Percentiles rank a stretch among this genome's conserved stretches.
Conservation (phyloP, 306 rosid genomes). For the Benincasa hispida region DNA sequence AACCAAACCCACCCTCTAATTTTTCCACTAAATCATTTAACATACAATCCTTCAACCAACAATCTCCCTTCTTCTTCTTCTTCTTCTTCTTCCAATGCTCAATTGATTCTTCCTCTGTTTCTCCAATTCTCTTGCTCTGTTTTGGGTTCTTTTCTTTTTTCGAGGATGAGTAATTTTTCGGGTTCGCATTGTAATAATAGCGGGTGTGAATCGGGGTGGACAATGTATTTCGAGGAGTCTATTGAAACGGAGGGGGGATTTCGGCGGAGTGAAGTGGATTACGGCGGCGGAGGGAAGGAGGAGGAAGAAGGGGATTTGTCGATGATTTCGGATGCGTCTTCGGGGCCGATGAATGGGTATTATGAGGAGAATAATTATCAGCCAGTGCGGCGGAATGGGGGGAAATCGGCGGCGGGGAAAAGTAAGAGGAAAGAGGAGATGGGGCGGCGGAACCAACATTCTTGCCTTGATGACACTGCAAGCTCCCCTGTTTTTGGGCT, state of each 20-base stretch:
- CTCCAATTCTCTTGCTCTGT: background rate
- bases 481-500: conserved; percentile 38
- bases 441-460: conserved; percentile 1
- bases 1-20: background rate
- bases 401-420: conserved; percentile 13
- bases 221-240: background rate
- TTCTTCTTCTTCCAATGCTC: background rate
- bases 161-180: background rate
- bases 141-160: background rate
- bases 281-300: background rate
- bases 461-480: conserved; percentile 73
- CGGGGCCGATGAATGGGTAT: conserved; percentile 68
- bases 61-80: background rate
- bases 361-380: conserved; percentile 21
- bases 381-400: conserved; percentile 15
- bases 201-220: background rate
- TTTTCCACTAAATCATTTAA: background rate
- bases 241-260: background rate
- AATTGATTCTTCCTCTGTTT: background rate
- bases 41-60: background rate
- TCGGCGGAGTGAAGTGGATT: background rate
- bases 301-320: conserved; percentile 52
- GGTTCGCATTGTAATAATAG: background rate
- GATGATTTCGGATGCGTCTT: conserved; percentile 90
- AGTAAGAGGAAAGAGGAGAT: conserved; percentile 10